Evolutionary conservation across 2,329 filamentous ascomycete genomes (phyloP).

Genomic region (Fusarium hainanense): DNA sequence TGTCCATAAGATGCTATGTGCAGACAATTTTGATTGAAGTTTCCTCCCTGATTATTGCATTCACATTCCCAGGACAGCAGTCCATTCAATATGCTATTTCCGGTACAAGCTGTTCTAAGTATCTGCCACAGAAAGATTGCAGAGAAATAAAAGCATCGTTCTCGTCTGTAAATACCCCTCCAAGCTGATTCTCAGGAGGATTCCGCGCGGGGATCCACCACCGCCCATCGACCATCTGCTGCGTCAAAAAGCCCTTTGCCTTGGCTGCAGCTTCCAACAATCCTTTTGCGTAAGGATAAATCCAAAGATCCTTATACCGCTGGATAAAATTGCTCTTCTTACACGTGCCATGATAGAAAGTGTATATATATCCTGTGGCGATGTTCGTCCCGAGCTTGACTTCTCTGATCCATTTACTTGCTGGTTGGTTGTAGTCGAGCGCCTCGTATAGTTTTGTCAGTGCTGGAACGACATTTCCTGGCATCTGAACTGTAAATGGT

Average conservation of each 20-base stretch:
- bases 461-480: conserved; percentile 45
- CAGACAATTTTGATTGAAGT: no score
- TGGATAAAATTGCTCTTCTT: conserved; percentile 30
- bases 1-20: no score
- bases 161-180: neutral
- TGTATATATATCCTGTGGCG: conserved; percentile 40
- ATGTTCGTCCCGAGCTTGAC: conserved; percentile 52
- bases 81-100: no score
- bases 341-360: conserved; percentile 30
- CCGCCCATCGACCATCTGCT: conserved; percentile 18
- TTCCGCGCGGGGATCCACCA: conserved; percentile 20
- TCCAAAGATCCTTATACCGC: conserved; percentile 32
- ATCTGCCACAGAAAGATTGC: neutral
- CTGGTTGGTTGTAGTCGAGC: conserved; percentile 45
- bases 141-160: neutral
- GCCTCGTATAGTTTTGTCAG: conserved; percentile 49
- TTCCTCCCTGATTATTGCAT: no score
- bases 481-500: conserved; percentile 50
- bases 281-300: conserved; percentile 21
- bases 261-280: conserved; percentile 22
- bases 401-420: conserved; percentile 48
- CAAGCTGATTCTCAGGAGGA: neutral
- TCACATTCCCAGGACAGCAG: no score
- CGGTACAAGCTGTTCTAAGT: neutral
- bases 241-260: conserved; percentile 2